Evolutionary conservation across 495 filamentous ascomycete species (phyloP).

Genomic region (Neurospora sp.): DNA sequence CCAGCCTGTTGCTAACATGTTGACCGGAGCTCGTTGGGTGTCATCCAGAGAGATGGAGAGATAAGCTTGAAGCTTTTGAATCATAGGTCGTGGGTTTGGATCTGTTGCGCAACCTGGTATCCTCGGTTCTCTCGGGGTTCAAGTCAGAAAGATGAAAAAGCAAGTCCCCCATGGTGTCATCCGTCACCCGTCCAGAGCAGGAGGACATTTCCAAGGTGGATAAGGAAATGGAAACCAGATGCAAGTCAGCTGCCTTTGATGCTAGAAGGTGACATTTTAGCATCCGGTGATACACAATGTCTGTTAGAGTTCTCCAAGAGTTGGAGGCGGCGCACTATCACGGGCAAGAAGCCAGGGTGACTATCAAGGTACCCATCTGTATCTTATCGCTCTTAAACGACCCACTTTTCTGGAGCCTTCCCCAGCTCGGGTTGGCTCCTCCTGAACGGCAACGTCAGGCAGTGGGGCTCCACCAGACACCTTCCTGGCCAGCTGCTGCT

Average conservation of each 20-base stretch:
- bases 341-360: not conserved
- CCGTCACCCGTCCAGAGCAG: not conserved
- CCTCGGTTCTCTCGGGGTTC: not conserved
- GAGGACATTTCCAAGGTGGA: not conserved
- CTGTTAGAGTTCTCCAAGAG: not conserved
- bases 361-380: not conserved
- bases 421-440: not conserved
- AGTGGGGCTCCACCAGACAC: not conserved
- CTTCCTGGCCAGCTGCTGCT: not conserved
- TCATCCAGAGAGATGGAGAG: not conserved
- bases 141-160: not conserved
- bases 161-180: not conserved
- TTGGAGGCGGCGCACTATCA: not conserved
- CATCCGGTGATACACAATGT: not conserved
- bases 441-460: not conserved
- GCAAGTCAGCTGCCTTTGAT: not conserved
- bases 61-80: not conserved
- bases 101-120: not conserved
- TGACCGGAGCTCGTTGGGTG: not conserved
- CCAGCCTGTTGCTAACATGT: not conserved
- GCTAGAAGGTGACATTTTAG: not conserved
- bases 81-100: not conserved
- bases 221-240: not conserved
- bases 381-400: not conserved
- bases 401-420: not conserved